Base-by-base conservation (phyloP, 164 flowering plant genomes). In the Vitis riparia region DNA sequence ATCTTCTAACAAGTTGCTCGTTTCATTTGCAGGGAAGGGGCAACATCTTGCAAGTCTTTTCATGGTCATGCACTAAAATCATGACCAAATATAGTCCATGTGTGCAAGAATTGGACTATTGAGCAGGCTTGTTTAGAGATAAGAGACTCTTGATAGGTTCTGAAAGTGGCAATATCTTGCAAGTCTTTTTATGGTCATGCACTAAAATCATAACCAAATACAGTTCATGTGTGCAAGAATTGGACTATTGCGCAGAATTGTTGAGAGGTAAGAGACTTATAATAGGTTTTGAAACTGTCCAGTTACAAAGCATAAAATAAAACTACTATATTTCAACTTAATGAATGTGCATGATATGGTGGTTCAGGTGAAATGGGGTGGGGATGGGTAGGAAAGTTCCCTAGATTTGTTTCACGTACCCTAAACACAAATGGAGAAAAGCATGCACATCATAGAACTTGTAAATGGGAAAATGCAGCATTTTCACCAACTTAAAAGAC, bases 401-500 rank as follows among this genome's bases (percentile, higher is more conserved):
- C 44, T 37, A 37, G 44, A 37, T 37, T 37, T 37, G 44, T 37
- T 37, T 37, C 44, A 37, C 5, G 44, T 37, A 37, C 44, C 44
- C 44, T 37, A 37, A 37, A 37, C 44, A 37, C 44, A 37, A 23
- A 23, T 37, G 7, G 7, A 37, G 44, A 6, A 37, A 37, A 3
- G 44, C 44, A 37, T 0, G 5, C 7, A 0, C 14, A 44, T 0
- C 3, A 11, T 17, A 66, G 2, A 66, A 52, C 13, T 51, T 57
- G 16, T 16, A 51, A 9, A 13, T 51, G 11, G 19, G 11, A 37
- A 71, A 5, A 29, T 6, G 19, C 9, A 51, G 12, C 14, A 67
- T 30, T 52, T 55, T 30, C 55, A 59, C 52, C 48, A 73, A 53
- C 51, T 44, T 17, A 62, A 57, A n/a, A 63, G 12, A 50, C 9